These are phyloP conservation scores for Trebouxia sp. DNA, from an alignment of 139 green algal genomes.

Conservation along the genomic window DNA sequence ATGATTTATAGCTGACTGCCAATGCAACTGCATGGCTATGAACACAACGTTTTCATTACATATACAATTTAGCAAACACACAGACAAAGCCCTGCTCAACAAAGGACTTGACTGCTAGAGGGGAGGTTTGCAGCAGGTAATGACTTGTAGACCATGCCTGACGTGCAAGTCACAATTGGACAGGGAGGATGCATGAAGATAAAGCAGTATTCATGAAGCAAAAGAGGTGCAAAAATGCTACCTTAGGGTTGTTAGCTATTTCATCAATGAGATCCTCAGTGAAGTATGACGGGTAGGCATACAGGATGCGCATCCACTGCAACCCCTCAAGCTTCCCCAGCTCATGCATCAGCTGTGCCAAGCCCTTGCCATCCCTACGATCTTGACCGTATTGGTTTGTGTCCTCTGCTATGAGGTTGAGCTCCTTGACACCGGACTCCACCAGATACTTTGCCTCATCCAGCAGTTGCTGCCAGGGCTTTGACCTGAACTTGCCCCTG, in stretches of 20 bases:
- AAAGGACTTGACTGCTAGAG: too few relatives aligned
- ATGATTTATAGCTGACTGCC: not conserved
- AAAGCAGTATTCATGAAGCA: too few relatives aligned
- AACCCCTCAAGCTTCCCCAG: conserved; percentile 73
- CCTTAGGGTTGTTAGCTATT: conserved; percentile 85
- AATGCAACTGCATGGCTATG: too few relatives aligned
- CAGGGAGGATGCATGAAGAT: not conserved
- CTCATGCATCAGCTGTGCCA: conserved; percentile 78
- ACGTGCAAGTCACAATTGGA: not conserved
- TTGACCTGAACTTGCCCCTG: conserved; percentile 88
- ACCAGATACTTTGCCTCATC: conserved; percentile 77
- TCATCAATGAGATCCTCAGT: conserved; percentile 81
- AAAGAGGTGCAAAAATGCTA: too few relatives aligned
- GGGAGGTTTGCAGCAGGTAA: too few relatives aligned
- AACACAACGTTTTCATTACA: too few relatives aligned
- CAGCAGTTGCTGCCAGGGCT: conserved; percentile 71
- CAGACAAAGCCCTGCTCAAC: too few relatives aligned
- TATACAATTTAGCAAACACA: too few relatives aligned
- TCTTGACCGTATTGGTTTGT: conserved; percentile 90
- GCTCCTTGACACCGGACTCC: conserved; percentile 72
- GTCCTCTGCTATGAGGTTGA: conserved; percentile 88
- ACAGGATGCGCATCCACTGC: conserved; percentile 88
- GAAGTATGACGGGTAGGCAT: conserved; percentile 85
- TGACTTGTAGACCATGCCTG: not conserved
- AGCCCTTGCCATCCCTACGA: conserved; percentile 59